Evolutionary conservation across 169 alveolate genomes (phyloP), one percentile per base, ranked within the genome.

Genomic region (Cyclospora cayetanensis): DNA sequence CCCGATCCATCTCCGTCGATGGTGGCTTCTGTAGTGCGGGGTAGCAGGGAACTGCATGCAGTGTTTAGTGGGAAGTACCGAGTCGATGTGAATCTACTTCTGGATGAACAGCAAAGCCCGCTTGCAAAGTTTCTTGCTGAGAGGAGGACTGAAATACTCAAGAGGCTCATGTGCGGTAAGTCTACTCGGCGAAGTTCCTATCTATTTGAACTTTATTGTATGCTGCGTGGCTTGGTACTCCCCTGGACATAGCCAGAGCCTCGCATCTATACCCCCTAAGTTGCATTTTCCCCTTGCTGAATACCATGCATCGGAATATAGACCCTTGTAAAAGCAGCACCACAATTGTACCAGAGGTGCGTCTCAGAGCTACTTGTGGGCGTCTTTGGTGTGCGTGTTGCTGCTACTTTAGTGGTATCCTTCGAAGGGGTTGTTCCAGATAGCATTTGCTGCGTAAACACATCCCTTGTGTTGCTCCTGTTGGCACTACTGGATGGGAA

Each of bases 131-230:
- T 77, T 25, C 25, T 34, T 27, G 25, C 41, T 7, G 43, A 25
- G 15, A 39, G 55, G 11, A 52, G 70, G 27, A 77, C 68, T 20
- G 88, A 42, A 2, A 18, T 77, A 18, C 37, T 77, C 50, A 43
- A 77, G 46, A 43, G 60, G 72, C 88, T 77, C 50, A 77, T 77
- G 88, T 77, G 88, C 50, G 88, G 88, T 77, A 50, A 31, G 88
- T 22, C 9, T n/a, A 50, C 63, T 34, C 72, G n/a, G n/a, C n/a
- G n/a, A n/a, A n/a, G n/a, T n/a, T n/a, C n/a, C n/a, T n/a, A n/a
- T n/a, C n/a, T n/a, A n/a, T n/a, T n/a, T n/a, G n/a, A n/a, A n/a
- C n/a, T n/a, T n/a, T n/a, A n/a, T n/a, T n/a, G n/a, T n/a, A n/a
- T n/a, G n/a, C n/a, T n/a, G n/a, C n/a, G n/a, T n/a, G n/a, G n/a